phyloP scores from a whole-genome alignment of 768 basidiomycete genomes.

The Boletus huronensis region DNA sequence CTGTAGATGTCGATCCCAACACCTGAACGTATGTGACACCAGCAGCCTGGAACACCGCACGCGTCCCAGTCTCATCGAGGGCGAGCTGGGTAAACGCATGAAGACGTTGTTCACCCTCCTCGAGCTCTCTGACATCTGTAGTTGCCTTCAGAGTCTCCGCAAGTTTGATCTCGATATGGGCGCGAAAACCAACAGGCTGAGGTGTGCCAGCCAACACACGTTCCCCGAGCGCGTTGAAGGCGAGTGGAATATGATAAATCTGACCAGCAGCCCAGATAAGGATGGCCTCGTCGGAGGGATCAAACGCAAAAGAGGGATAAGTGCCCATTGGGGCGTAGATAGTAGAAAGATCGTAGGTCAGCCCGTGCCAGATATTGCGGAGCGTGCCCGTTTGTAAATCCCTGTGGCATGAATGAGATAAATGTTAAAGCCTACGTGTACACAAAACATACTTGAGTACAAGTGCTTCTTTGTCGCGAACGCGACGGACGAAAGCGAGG shows the following conservation, averaged over 20 bases:
- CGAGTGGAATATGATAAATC: constrained; percentile 59
- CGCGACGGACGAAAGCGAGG: constrained; percentile 70
- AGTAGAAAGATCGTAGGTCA: constrained; percentile 61
- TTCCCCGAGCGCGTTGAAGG: constrained; percentile 41
- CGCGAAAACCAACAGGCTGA: constrained; percentile 52
- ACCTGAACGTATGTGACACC: constrained; percentile 37
- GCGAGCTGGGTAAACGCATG: constrained; percentile 60
- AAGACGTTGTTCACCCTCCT: constrained; percentile 54
- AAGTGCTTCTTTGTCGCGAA: constrained; percentile 68
- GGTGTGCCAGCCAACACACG: constrained; percentile 40
- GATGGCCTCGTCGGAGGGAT: constrained; percentile 33
- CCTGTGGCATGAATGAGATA: constrained; percentile 33
- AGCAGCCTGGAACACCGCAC: constrained; percentile 64
- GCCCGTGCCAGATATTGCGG: constrained; percentile 62
- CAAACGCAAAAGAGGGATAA: constrained; percentile 71
- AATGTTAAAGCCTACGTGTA: not conserved
- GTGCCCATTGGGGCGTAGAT: constrained; percentile 78
- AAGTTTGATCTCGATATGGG: constrained; percentile 59
- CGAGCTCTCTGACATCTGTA: constrained; percentile 51
- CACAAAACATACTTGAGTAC: constrained; percentile 56
- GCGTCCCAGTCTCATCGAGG: constrained; percentile 50
- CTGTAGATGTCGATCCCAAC: constrained; percentile 25
- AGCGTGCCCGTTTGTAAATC: constrained; percentile 65
- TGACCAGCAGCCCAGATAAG: constrained; percentile 75
- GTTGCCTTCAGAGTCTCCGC: constrained; percentile 53